Percentiles rank a stretch among this genome's conserved stretches.
phyloP scores from a whole-genome alignment of 1,284 basidiomycete species.

The Moesziomyces sp. region DNA sequence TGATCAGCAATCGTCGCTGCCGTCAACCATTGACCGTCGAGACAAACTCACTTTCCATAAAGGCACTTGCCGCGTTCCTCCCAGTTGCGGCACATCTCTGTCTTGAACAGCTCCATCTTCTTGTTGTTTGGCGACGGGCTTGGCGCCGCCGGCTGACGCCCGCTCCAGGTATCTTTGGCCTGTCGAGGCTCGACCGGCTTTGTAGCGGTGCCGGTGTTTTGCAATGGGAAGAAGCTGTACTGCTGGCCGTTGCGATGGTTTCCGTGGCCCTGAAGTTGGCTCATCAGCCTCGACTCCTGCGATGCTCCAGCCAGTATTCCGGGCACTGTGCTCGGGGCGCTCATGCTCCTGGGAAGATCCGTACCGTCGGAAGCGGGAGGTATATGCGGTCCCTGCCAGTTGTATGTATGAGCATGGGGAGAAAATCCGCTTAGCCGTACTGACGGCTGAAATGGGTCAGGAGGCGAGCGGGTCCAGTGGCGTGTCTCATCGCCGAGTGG shows the following conservation, averaged over 20 bases:
- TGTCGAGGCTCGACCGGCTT: not conserved
- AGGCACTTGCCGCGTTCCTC: constrained; percentile 90
- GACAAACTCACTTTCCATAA: constrained; percentile 72
- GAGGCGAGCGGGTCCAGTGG: not conserved
- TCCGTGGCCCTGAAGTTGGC: not conserved
- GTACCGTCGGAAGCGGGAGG: too few species aligned
- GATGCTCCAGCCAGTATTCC: constrained; percentile 5
- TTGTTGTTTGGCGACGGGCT: constrained; percentile 76
- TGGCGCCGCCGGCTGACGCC: too few species aligned
- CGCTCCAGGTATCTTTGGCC: not conserved
- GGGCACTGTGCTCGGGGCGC: too few species aligned
- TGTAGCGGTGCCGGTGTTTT: too few species aligned
- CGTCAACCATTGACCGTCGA: too few species aligned
- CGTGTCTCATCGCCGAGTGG: not conserved
- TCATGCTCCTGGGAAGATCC: too few species aligned
- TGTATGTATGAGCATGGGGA: too few species aligned
- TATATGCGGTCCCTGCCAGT: too few species aligned
- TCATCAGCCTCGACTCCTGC: constrained; percentile 3
- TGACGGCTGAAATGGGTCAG: not conserved
- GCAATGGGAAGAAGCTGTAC: not conserved
- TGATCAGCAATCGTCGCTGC: too few species aligned
- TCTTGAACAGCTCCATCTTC: constrained; percentile 89
- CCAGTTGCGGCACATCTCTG: constrained; percentile 89
- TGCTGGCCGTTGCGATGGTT: not conserved
- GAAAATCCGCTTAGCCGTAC: too few species aligned